Evolutionary conservation across 1,139 yeast genomes (phyloP), one percentile per base, ranked within the genome.

Genomic region (Scheffersomyces titani): DNA sequence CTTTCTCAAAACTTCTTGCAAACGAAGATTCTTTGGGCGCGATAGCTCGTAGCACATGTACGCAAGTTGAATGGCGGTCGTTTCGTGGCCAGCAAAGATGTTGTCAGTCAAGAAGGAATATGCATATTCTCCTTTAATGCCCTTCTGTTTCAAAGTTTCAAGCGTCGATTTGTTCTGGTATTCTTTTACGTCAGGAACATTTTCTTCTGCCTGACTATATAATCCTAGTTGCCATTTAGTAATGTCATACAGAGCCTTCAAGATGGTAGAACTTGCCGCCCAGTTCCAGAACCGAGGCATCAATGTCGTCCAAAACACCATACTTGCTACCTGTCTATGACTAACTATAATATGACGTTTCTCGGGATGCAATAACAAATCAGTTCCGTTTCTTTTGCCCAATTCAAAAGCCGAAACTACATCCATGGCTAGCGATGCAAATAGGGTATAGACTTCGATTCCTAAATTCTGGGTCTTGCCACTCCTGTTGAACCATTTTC

Each of bases 371-470:
- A 68, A 61, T 48, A 84, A 65, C 49, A 83, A 70, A 52, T 76
- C 68, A 0, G 88, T 76, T 24, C 83, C 81, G 55, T 77, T 75
- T 11, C 73, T 71, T 0, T 69, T 62, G 0, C 93, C 93, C 59
- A 87, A 78, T 57, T 87, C 86, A 66, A 87, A 86, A 16, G 82
- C 80, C 2, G 88, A 81, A 1, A 87, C 86, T 5, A 85, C 88
- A 63, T 88, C 92, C 86, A 88, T 83, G 1, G 94, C 92, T 63
- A 88, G 75, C n/a, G 88, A 76, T 19, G 87, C 87, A 75, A 87
- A 88, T 19, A 88, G 68, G 16, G 84, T 78, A 64, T 84, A 86
- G 0, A 85, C 87, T 54, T 88, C 90, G 40, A 87, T 73, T 2
- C 80, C 80, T 52, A 76, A 61, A 54, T 72, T 74, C 19, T 57